Conservation (phyloP, 768 basidiomycete species). For the Auricularia heimuer region DNA sequence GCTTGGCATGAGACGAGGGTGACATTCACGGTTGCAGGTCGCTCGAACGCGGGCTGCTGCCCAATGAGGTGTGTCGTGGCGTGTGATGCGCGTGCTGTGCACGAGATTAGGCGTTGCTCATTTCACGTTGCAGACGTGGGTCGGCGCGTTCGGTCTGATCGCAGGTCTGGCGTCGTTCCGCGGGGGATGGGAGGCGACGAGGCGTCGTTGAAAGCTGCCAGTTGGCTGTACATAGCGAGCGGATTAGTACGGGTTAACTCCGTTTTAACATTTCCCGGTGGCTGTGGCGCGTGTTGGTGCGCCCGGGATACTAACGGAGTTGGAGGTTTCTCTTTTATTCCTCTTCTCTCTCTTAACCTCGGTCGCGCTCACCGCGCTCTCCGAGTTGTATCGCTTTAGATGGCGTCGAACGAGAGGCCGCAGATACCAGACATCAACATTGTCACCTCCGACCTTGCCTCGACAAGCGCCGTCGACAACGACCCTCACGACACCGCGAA, state of each 20-base stretch:
- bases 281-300: too few species aligned
- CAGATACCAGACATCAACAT: conserved; percentile 11
- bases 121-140: conserved; percentile 25
- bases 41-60: conserved; percentile 52
- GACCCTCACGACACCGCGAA: background rate
- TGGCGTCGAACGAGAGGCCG: background rate
- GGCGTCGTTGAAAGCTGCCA: background rate
- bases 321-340: background rate
- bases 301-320: background rate
- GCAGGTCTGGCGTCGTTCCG: conserved; percentile 55
- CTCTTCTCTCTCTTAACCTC: background rate
- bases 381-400: background rate
- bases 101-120: background rate
- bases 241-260: too few species aligned
- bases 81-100: conserved; percentile 11
- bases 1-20: background rate
- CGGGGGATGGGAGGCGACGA: conserved; percentile 61
- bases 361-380: background rate
- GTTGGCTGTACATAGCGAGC: background rate
- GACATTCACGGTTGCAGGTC: conserved; percentile 38
- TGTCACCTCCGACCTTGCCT: conserved; percentile 27
- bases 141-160: conserved; percentile 31
- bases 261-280: too few species aligned
- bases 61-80: conserved; percentile 47
- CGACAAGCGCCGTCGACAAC: conserved; percentile 16